phyloP scores from a whole-genome alignment of 768 basidiomycete species.

The Lanmaoa rubissima region DNA sequence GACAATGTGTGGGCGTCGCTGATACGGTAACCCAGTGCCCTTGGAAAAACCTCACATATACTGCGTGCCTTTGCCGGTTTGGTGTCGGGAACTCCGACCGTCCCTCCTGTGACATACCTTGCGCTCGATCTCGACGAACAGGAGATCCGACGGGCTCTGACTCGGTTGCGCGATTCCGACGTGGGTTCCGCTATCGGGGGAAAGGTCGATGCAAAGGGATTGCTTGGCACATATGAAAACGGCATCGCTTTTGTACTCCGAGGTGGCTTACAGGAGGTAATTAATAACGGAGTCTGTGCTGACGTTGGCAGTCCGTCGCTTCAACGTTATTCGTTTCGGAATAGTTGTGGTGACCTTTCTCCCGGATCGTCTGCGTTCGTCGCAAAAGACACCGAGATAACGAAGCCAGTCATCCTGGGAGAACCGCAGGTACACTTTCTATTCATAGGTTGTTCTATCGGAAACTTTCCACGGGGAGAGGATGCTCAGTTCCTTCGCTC shows the following conservation, averaged over 20 bases:
- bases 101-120: constrained; percentile 73
- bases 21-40: constrained; percentile 49
- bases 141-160: constrained; percentile 80
- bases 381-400: neutral
- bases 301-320: neutral
- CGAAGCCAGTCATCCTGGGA: constrained; percentile 48
- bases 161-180: constrained; percentile 59
- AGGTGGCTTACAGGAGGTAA: constrained; percentile 22
- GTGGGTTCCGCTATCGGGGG: constrained; percentile 60
- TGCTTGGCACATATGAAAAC: constrained; percentile 90
- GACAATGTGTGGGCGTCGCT: neutral
- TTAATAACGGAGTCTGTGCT: constrained; percentile 3
- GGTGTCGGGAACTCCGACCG: constrained; percentile 35
- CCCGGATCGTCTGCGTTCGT: constrained; percentile 37
- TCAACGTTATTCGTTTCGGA: constrained; percentile 12
- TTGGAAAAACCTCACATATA: constrained; percentile 88
- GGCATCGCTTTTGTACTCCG: constrained; percentile 77
- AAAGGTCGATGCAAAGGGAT: constrained; percentile 77
- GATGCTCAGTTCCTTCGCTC: constrained; percentile 72
- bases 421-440: constrained; percentile 71
- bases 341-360: constrained; percentile 32
- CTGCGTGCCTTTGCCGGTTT: constrained; percentile 67
- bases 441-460: constrained; percentile 89
- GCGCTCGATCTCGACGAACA: constrained; percentile 92
- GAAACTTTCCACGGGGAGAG: constrained; percentile 78